Evolutionary conservation across 2,329 filamentous ascomycete species (phyloP).

Genomic region (Venturia effusa): DNA sequence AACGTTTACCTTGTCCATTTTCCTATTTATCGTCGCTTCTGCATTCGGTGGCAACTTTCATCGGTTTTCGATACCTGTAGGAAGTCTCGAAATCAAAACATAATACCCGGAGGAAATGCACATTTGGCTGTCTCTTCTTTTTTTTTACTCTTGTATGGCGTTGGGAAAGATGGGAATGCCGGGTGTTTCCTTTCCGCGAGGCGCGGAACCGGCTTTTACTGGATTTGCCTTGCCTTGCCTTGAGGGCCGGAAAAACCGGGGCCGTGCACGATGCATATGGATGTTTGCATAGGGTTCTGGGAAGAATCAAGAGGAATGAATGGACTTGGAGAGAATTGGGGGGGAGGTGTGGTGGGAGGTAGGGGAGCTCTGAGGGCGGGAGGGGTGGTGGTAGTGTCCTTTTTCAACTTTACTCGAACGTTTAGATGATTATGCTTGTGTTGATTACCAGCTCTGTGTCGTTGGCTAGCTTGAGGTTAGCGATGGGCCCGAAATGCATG

Average conservation of each 20-base stretch:
- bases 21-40: not conserved
- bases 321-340: not conserved
- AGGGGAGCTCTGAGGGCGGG: not conserved
- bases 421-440: not conserved
- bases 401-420: not conserved
- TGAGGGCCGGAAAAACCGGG: not conserved
- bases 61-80: too few species aligned
- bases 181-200: not conserved
- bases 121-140: too few species aligned
- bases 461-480: not conserved
- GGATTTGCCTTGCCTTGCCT: not conserved
- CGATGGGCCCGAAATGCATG: not conserved
- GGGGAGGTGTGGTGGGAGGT: not conserved
- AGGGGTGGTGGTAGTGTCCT: not conserved
- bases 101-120: slow-evolving; percentile 4
- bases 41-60: too few species aligned
- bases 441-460: not conserved
- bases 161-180: not conserved
- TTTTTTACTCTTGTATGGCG: not conserved
- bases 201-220: not conserved
- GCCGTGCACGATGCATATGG: not conserved
- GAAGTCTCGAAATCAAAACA: too few species aligned
- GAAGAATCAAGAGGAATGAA: not conserved
- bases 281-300: not conserved
- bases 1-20: not conserved